Evolutionary conservation across 1,284 basidiomycete species (phyloP).

Genomic region (Trichosporon inkin): DNA sequence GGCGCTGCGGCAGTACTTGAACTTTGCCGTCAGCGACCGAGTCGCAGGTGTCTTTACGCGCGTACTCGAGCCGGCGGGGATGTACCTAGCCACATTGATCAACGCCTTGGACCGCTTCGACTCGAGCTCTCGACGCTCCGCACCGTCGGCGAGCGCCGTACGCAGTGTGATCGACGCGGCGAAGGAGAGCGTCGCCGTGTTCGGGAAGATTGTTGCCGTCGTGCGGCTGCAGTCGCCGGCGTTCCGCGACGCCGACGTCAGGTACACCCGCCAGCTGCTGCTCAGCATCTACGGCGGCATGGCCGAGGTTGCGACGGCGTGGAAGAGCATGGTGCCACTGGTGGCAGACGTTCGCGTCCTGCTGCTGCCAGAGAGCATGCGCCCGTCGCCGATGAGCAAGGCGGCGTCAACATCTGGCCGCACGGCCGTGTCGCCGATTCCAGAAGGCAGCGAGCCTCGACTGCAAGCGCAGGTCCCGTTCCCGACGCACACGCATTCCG

Average conservation of each 20-base stretch:
- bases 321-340: slow-evolving; percentile 72
- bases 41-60: slow-evolving; percentile 73
- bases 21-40: slow-evolving; percentile 81
- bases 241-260: slow-evolving; percentile 66
- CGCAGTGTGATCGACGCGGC: slow-evolving; percentile 76
- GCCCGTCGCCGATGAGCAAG: slow-evolving; percentile 22
- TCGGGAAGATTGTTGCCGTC: slow-evolving; percentile 80
- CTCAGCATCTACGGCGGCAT: slow-evolving; percentile 85
- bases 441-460: slow-evolving; percentile 37
- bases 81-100: slow-evolving; percentile 79
- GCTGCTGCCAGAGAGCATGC: slow-evolving; percentile 43
- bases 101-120: slow-evolving; percentile 90
- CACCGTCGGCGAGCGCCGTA: slow-evolving; percentile 64
- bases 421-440: slow-evolving; percentile 50
- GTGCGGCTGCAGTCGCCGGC: slow-evolving; percentile 70
- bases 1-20: slow-evolving; percentile 81
- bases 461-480: slow-evolving; percentile 10
- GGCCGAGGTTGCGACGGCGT: slow-evolving; percentile 81
- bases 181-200: slow-evolving; percentile 77
- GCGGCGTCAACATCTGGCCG: slow-evolving; percentile 27
- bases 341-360: slow-evolving; percentile 67
- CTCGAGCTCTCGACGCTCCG: slow-evolving; percentile 63
- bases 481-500: neutral
- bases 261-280: slow-evolving; percentile 82
- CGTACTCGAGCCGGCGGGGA: slow-evolving; percentile 77